Conservation (phyloP, 768 basidiomycete species). For the Erythrobasidium yunnanense region DNA sequence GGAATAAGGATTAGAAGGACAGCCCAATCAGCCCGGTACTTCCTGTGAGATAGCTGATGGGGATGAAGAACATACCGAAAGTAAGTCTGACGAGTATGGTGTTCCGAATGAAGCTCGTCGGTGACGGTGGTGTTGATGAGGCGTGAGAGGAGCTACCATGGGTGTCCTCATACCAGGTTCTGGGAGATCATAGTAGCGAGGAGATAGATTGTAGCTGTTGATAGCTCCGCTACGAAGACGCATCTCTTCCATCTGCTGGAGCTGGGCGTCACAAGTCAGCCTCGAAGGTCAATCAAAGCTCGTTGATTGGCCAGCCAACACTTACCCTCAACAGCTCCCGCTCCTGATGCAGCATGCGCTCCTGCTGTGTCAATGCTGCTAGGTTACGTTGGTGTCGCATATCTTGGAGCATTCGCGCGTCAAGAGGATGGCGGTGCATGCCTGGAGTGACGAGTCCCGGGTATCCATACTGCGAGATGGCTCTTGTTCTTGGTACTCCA, state of each 20-base stretch:
- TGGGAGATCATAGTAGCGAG: not conserved
- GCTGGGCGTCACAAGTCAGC: not conserved
- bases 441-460: too few relatives aligned
- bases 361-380: not conserved
- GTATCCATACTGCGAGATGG: not conserved
- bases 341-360: not conserved
- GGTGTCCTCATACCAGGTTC: not conserved
- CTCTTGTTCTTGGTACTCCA: not conserved
- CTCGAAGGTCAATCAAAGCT: not conserved
- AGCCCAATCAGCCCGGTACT: too few relatives aligned
- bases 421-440: too few relatives aligned
- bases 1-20: not conserved
- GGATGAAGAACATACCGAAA: too few relatives aligned
- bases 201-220: not conserved
- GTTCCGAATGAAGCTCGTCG: too few relatives aligned
- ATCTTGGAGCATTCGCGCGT: too few relatives aligned
- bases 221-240: not conserved
- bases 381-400: not conserved
- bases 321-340: not conserved
- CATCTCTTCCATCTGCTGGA: not conserved
- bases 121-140: too few relatives aligned
- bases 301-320: not conserved
- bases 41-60: too few relatives aligned
- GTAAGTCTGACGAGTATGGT: too few relatives aligned
- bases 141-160: not conserved